Base-by-base conservation (phyloP, 257 asterid genomes). In the Scutellaria baicalensis region DNA sequence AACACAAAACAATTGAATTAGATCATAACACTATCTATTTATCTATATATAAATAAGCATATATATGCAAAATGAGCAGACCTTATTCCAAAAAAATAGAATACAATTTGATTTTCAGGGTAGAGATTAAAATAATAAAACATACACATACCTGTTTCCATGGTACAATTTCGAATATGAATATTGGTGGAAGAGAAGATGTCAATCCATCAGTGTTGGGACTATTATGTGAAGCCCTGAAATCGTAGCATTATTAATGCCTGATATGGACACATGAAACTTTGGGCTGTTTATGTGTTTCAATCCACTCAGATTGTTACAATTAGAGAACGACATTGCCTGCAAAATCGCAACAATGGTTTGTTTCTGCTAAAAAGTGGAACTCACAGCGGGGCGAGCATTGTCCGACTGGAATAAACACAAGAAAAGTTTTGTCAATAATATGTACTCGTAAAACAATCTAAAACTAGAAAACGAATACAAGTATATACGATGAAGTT, bases 81-180 rank as follows among this genome's bases (percentile, higher is more conserved):
- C 87, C 90, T 82, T 78, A 82, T 82, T 18, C 88, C 86, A 64
- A n/a, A n/a, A n/a, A n/a, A n/a, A n/a, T n/a, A n/a, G n/a, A n/a
- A n/a, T n/a, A n/a, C n/a, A n/a, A n/a, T n/a, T n/a, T n/a, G n/a
- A n/a, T n/a, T n/a, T n/a, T n/a, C n/a, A n/a, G n/a, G n/a, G n/a
- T n/a, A n/a, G n/a, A n/a, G n/a, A n/a, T n/a, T n/a, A n/a, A n/a
- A n/a, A n/a, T n/a, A n/a, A n/a, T n/a, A n/a, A n/a, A n/a, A n/a
- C n/a, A n/a, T n/a, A 23, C 3, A 23, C 3, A 23, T 0, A 74
- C 83, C 84, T 9, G 81, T 83, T 56, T 65, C 66, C 23, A 80
- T 78, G 50, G 8, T 64, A 36, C 78, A 77, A 66, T 66, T 59
- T 0, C 31, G 59, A 59, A 84, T 80, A 6, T 0, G 55, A 50